Percentiles rank a stretch among this genome's conserved stretches.
phyloP scores from a whole-genome alignment of 2,329 filamentous ascomycete species.

The Aspergillus hiratsukae region DNA sequence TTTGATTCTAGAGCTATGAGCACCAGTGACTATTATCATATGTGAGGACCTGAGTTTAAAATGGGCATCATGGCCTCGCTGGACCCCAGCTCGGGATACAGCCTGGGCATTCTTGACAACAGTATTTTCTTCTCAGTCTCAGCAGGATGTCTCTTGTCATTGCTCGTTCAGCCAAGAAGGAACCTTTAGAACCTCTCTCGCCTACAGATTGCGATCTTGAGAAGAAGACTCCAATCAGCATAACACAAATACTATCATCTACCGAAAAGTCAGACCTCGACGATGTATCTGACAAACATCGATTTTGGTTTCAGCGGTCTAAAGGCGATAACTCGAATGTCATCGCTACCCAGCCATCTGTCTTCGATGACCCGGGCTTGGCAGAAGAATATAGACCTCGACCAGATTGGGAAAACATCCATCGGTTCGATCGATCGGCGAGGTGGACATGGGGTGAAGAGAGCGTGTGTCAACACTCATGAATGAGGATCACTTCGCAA shows the following conservation, averaged over 20 bases:
- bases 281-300: slow-evolving; percentile 15
- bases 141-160: slow-evolving; percentile 12
- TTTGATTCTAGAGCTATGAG: neutral
- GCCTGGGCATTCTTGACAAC: neutral
- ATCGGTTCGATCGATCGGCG: slow-evolving; percentile 18
- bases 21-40: neutral
- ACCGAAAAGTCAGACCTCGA: slow-evolving; percentile 9
- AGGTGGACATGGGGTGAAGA: slow-evolving; percentile 20
- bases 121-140: neutral
- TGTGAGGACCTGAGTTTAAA: neutral
- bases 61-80: neutral
- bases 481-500: neutral
- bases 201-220: slow-evolving; percentile 6
- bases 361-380: slow-evolving; percentile 43
- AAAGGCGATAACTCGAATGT: slow-evolving; percentile 21
- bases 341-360: slow-evolving; percentile 42
- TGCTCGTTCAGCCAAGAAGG: slow-evolving; percentile 5
- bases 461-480: slow-evolving; percentile 4
- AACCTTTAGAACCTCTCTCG: neutral
- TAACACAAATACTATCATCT: neutral
- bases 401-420: slow-evolving; percentile 27
- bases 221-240: slow-evolving; percentile 4
- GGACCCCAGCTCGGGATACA: neutral
- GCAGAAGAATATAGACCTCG: slow-evolving; percentile 31
- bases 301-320: slow-evolving; percentile 27